Evolutionary conservation across 768 basidiomycete genomes (phyloP), one percentile per base, ranked within the genome.

Genomic region (Termitomyces heimii): DNA sequence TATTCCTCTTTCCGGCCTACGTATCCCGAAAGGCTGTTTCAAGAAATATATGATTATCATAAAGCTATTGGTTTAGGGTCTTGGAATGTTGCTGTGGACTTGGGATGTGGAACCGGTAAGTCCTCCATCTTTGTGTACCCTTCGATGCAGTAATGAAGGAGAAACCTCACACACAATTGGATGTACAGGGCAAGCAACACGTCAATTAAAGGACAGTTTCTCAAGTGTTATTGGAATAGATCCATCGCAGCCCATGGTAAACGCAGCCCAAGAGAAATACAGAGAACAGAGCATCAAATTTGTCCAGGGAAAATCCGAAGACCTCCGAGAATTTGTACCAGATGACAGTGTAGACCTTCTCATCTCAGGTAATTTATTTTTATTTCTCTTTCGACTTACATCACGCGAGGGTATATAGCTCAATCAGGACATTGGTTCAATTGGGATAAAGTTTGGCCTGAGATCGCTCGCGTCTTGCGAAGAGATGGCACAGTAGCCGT

Each of bases 381-480:
- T 22, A 24, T 10, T 51, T 31, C 16, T 12, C 12, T 53, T 46
- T 49, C 31, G 35, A 4, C 29, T 31, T 18, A 28, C 42, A 28
- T 57, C 20, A 22, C 39, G 12, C 18, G 24, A 31, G 14, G 31
- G 0, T n/a, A 26, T 29, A 26, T 49, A 89, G 90, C 87, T 1
- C 90, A 90, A 70, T 83, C 90, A 0, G 82, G 82, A 3, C 91
- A 93, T 65, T 92, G 90, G 89, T 93, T 92, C 64, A 78, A 92
- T 63, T 89, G 85, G 80, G 67, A 70, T 6, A 82, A 79, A 62
- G 75, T 87, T 7, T 93, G 89, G 88, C 80, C 78, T 3, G 86
- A 92, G 68, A 72, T 83, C 0, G 74, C 76, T 12, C 75, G 86
- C 3, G 77, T 88, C 8, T 70, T 92, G 42, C 75, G 80, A 49